Base-by-base conservation (phyloP, 306 rosid genomes). In the Chamaecrista fasciculata region DNA sequence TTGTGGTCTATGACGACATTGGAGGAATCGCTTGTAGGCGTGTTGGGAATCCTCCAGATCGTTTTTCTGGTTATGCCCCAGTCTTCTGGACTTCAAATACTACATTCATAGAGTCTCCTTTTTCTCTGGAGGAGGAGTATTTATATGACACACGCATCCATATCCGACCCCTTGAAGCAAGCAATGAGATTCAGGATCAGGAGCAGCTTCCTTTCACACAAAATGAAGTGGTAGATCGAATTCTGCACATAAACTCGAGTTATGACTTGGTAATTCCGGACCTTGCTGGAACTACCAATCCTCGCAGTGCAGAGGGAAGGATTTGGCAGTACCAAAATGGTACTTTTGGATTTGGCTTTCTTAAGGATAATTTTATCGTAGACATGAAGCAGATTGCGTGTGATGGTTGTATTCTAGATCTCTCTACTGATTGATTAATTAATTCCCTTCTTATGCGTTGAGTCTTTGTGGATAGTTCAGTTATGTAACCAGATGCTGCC, bases 281-380 rank as follows among this genome's bases (percentile, higher is more conserved):
- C 67, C 69, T 82, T 70, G 80, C 80, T 20, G 83, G 82, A 73
- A 48, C 86, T 47, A 34, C 78, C 11, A 82, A 85, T 74, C 86
- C 85, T 44, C 83, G 74, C 73, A 78, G 53, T 50, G 90, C 80
- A 49, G 95, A 85, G 80, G 99, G 97, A 71, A 83, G 97, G 78
- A 85, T 95, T 77, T 95, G 99, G 97, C 87, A 74, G 79, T 95
- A 91, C 62, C 72, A 56, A 8, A 83, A 91, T 43, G 97, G 97
- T 11, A 81, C 91, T 37, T 95, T 91, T 19, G 97, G 99, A 73
- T 91, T 95, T 62, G 99, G 99, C 14, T 91, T 86, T 68, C 82
- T 91, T 66, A 82, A 80, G 47, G 99, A 95, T 62, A 80, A 84
- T 73, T 84, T 89, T 70, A 85, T 89, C 42, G 69, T 92, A 73